phyloP scores from a whole-genome alignment of 2,329 filamentous ascomycete genomes.

The Trichoderma breve region DNA sequence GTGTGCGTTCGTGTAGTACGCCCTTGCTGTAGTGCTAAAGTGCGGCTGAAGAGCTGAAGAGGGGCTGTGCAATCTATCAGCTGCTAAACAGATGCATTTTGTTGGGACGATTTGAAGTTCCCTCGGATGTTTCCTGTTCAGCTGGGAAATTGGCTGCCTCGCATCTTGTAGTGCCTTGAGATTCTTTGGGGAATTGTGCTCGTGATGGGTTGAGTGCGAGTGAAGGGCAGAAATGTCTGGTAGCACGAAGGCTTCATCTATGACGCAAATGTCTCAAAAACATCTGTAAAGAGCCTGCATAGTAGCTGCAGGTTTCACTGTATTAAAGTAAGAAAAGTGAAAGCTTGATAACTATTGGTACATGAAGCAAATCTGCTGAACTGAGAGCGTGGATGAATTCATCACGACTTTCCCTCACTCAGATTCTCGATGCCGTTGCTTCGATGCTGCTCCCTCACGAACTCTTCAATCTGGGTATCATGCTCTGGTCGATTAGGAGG shows the following conservation, averaged over 20 bases:
- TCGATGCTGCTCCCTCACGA: conserved; percentile 52
- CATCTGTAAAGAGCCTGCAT: not conserved
- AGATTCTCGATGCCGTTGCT: conserved; percentile 33
- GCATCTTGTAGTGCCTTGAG: not conserved
- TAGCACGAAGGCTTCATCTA: not conserved
- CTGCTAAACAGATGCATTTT: not conserved
- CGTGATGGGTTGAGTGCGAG: not conserved
- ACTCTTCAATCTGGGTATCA: conserved; percentile 51
- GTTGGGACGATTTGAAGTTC: not conserved
- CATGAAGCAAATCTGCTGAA: not conserved
- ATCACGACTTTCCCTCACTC: not conserved
- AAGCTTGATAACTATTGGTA: not conserved
- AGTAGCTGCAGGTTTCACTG: not conserved
- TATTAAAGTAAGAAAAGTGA: not conserved
- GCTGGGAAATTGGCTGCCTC: not conserved
- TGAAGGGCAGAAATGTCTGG: not conserved
- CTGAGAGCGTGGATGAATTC: not conserved
- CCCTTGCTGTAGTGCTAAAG: conserved; percentile 4
- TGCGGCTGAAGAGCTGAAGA: not conserved
- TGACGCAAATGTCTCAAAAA: not conserved
- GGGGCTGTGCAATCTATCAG: not conserved
- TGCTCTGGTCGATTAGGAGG: conserved; percentile 46
- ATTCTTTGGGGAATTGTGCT: not conserved
- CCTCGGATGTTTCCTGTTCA: not conserved
- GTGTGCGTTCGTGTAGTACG: not conserved